Conservation (phyloP, 805 yeast genomes). For the Candida stauntonica region DNA sequence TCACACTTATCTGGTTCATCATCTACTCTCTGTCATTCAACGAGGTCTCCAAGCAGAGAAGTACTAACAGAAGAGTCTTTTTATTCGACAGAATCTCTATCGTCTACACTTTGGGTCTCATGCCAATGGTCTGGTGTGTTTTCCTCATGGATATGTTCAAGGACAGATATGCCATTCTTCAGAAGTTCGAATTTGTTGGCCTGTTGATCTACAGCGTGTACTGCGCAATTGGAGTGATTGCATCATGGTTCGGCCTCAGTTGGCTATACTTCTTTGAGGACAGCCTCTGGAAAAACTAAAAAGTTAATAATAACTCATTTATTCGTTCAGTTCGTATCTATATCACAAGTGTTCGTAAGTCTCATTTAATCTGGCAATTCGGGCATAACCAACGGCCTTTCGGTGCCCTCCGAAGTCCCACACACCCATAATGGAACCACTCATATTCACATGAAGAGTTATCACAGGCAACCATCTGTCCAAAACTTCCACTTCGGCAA, state of each 20-base stretch:
- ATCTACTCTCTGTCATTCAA: slow-evolving; percentile 69
- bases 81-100: slow-evolving; percentile 67
- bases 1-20: slow-evolving; percentile 83
- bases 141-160: slow-evolving; percentile 53
- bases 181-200: slow-evolving; percentile 65
- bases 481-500: slow-evolving; percentile 46
- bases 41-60: slow-evolving; percentile 49
- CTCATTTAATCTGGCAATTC: too few relatives aligned
- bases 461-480: slow-evolving; percentile 92
- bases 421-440: slow-evolving; percentile 82
- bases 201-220: slow-evolving; percentile 82
- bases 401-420: slow-evolving; percentile 61
- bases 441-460: slow-evolving; percentile 63
- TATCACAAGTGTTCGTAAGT: too few relatives aligned
- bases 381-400: slow-evolving; percentile 72
- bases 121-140: slow-evolving; percentile 53
- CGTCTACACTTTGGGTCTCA: slow-evolving; percentile 61
- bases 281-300: slow-evolving; percentile 46
- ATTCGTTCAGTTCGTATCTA: too few relatives aligned
- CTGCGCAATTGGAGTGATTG: slow-evolving; percentile 78
- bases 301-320: too few relatives aligned
- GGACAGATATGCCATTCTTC: slow-evolving; percentile 46
- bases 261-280: slow-evolving; percentile 89
- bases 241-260: slow-evolving; percentile 83
- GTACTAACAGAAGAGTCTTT: slow-evolving; percentile 44